phyloP scores from a whole-genome alignment of 805 yeast genomes.

The Citeromyces nyonsensis region DNA sequence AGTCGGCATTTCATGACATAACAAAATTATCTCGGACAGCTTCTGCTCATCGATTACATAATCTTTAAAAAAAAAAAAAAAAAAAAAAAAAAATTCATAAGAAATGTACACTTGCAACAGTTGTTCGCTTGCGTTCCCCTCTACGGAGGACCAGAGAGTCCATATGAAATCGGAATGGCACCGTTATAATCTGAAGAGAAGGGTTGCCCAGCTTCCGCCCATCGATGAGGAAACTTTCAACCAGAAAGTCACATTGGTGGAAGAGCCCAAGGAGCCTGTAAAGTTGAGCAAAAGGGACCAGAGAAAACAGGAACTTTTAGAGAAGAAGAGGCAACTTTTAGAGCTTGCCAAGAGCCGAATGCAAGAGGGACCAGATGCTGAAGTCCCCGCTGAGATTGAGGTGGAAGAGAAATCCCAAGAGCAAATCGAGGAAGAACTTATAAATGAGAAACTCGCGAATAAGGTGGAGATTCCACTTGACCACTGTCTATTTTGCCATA shows the following conservation, averaged over 20 bases:
- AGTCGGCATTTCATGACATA: neutral
- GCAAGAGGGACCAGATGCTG: constrained; percentile 10
- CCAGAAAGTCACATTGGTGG: constrained; percentile 9
- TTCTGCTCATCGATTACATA: too few relatives aligned
- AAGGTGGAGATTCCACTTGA: constrained; percentile 30
- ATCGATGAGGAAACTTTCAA: constrained; percentile 20
- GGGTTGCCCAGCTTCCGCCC: constrained; percentile 75
- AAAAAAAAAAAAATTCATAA: neutral
- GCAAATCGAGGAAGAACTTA: constrained; percentile 21
- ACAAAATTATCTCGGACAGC: too few relatives aligned
- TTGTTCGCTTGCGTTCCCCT: constrained; percentile 67
- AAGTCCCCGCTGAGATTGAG: constrained; percentile 1
- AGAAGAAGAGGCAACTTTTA: constrained; percentile 29
- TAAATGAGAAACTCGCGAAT: constrained; percentile 27
- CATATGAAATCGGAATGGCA: constrained; percentile 99
- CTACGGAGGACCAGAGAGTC: constrained; percentile 73
- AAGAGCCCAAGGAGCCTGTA: constrained; percentile 8
- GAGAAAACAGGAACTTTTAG: constrained; percentile 28
- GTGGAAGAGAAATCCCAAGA: constrained; percentile 5
- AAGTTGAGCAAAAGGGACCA: constrained; percentile 31
- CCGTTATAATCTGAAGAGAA: constrained; percentile 83
- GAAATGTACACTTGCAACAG: constrained; percentile 59
- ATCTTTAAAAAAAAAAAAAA: too few relatives aligned
- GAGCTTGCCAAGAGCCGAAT: constrained; percentile 28
- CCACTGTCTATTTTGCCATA: constrained; percentile 33